phyloP scores from a whole-genome alignment of 305 asterid species.

The Fraxinus dipetala region DNA sequence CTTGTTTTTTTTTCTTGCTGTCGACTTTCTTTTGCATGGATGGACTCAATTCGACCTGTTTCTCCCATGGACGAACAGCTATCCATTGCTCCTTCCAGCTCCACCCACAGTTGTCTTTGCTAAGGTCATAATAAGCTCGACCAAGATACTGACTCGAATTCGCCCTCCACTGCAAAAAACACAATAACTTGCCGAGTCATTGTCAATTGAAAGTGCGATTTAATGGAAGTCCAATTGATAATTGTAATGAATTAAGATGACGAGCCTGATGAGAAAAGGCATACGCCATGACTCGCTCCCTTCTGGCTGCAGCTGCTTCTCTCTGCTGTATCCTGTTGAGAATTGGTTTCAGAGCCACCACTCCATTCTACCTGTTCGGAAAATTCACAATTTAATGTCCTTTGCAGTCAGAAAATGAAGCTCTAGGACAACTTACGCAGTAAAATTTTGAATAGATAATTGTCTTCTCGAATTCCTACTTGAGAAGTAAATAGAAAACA shows the following conservation, averaged over 20 bases:
- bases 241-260: neutral
- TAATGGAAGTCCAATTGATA: neutral
- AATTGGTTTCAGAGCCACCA: constrained; percentile 70
- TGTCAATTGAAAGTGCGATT: neutral
- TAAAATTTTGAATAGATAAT: neutral
- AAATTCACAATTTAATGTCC: neutral
- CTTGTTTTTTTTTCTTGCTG: constrained; percentile 27
- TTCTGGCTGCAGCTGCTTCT: constrained; percentile 63
- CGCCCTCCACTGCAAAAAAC: constrained; percentile 64
- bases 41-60: constrained; percentile 39
- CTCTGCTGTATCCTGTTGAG: constrained; percentile 61
- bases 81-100: constrained; percentile 87
- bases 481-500: neutral
- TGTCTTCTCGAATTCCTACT: neutral
- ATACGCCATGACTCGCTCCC: constrained; percentile 73
- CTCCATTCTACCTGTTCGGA: constrained; percentile 65
- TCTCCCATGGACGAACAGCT: constrained; percentile 82
- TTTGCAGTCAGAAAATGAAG: neutral
- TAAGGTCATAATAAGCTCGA: constrained; percentile 68
- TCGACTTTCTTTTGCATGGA: constrained; percentile 35
- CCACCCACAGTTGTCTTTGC: constrained; percentile 88
- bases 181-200: neutral
- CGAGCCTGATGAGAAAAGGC: constrained; percentile 81
- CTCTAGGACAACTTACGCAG: constrained; percentile 5
- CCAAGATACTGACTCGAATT: constrained; percentile 62